Percentiles rank a stretch among this genome's conserved stretches.
These are phyloP conservation scores for Adansonia gregorii DNA, from an alignment of 441 rosid species.

Conservation along the genomic window DNA sequence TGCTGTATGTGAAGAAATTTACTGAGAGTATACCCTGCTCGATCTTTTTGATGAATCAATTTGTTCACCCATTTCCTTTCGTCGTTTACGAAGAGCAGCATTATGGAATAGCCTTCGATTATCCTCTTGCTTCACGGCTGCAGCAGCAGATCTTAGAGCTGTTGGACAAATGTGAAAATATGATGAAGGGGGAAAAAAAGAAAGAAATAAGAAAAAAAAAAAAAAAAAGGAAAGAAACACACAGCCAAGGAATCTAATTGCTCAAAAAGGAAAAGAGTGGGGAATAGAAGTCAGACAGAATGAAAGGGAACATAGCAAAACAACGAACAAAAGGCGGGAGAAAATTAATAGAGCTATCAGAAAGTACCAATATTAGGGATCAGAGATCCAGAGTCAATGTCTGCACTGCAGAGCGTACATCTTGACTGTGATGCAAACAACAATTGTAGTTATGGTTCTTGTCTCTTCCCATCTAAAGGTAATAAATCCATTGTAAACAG, in stretches of 20 bases:
- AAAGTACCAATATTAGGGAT: slow-evolving; percentile 85
- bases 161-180: slow-evolving; percentile 30
- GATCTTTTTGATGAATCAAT: slow-evolving; percentile 66
- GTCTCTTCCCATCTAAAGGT: slow-evolving; percentile 32
- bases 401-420: slow-evolving; percentile 85
- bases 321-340: slow-evolving; percentile 1
- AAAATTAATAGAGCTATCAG: slow-evolving; percentile 19
- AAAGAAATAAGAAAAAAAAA: neutral
- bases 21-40: slow-evolving; percentile 46
- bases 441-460: slow-evolving; percentile 39
- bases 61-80: slow-evolving; percentile 90
- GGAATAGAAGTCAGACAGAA: neutral
- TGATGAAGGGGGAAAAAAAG: neutral
- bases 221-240: neutral
- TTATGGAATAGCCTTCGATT: slow-evolving; percentile 87
- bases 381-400: slow-evolving; percentile 68
- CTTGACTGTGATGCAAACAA: slow-evolving; percentile 73
- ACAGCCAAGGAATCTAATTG: neutral
- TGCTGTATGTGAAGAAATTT: slow-evolving; percentile 10
- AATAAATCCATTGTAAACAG: slow-evolving; percentile 20
- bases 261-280: neutral
- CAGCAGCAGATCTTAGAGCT: slow-evolving; percentile 97
- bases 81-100: slow-evolving; percentile 86
- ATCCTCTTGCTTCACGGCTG: slow-evolving; percentile 88
- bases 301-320: slow-evolving; percentile 14